These are phyloP conservation scores for Penicillium simplicissimum DNA, from an alignment of 495 filamentous ascomycete species.

Conservation along the genomic window DNA sequence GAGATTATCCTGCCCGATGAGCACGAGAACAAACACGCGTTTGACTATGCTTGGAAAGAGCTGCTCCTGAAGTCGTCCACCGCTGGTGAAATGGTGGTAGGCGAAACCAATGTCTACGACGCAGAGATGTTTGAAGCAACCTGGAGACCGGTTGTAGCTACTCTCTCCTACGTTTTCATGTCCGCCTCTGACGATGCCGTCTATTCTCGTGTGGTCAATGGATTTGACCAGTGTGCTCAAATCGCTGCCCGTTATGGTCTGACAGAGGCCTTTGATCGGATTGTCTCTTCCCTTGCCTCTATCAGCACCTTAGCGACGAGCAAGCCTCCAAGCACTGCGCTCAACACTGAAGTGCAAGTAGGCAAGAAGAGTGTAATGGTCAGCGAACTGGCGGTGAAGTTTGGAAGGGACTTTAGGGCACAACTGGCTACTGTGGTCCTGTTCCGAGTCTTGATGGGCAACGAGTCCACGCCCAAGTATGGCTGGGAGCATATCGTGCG, in stretches of 20 bases:
- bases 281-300: slow-evolving; percentile 82
- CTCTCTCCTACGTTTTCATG: slow-evolving; percentile 97
- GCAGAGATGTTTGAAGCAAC: slow-evolving; percentile 96
- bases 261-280: slow-evolving; percentile 85
- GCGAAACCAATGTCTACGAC: slow-evolving; percentile 92
- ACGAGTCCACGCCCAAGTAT: slow-evolving; percentile 70
- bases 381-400: slow-evolving; percentile 95
- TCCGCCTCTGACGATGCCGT: slow-evolving; percentile 98
- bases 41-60: slow-evolving; percentile 97
- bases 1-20: slow-evolving; percentile 98
- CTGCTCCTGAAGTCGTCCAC: slow-evolving; percentile 82
- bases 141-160: slow-evolving; percentile 93
- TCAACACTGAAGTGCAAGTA: slow-evolving; percentile 96
- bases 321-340: slow-evolving; percentile 71
- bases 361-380: slow-evolving; percentile 96
- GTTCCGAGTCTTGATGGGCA: slow-evolving; percentile 84
- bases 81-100: slow-evolving; percentile 70
- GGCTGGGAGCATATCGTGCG: slow-evolving; percentile 88
- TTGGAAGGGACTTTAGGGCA: slow-evolving; percentile 90
- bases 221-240: slow-evolving; percentile 93
- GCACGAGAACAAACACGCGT: slow-evolving; percentile 93
- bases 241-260: slow-evolving; percentile 86
- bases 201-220: slow-evolving; percentile 87
- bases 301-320: slow-evolving; percentile 85
- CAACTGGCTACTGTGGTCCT: slow-evolving; percentile 92